Evolutionary conservation across 1,284 basidiomycete species (phyloP).

Genomic region (Singerocomus inundabilis): DNA sequence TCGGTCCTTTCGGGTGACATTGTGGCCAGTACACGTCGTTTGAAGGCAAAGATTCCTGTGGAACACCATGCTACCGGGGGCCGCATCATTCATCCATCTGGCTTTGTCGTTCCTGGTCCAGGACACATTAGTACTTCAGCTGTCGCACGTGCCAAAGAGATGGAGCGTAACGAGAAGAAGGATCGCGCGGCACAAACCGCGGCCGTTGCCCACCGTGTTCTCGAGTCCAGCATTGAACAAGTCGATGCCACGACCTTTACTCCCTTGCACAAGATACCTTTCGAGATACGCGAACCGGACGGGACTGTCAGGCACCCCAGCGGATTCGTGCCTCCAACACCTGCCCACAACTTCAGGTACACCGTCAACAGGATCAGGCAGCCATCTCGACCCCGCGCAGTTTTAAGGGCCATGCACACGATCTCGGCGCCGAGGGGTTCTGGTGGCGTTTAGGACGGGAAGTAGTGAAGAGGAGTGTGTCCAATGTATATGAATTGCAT

Average conservation of each 20-base stretch:
- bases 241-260: conserved; percentile 30
- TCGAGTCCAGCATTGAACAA: conserved; percentile 30
- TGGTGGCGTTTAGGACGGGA: background rate
- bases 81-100: conserved; percentile 29
- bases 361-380: conserved; percentile 10
- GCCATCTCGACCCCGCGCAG: conserved; percentile 11
- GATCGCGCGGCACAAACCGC: conserved; percentile 30
- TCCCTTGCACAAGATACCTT: conserved; percentile 33
- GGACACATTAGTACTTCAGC: conserved; percentile 26
- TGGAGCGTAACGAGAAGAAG: conserved; percentile 16
- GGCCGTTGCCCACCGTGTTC: conserved; percentile 33
- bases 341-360: conserved; percentile 34
- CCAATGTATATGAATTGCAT: background rate
- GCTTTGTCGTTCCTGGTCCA: conserved; percentile 33
- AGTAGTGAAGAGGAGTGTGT: background rate
- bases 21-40: conserved; percentile 28
- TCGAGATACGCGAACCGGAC: conserved; percentile 34
- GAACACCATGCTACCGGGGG: conserved; percentile 28
- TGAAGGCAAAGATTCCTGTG: conserved; percentile 27
- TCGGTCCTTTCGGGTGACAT: conserved; percentile 29
- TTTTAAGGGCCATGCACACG: conserved; percentile 28
- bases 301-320: conserved; percentile 36
- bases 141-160: conserved; percentile 28
- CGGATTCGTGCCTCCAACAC: conserved; percentile 39
- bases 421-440: background rate